Base-by-base conservation (phyloP, 805 yeast genomes). In the Suhomyces vadensis region DNA sequence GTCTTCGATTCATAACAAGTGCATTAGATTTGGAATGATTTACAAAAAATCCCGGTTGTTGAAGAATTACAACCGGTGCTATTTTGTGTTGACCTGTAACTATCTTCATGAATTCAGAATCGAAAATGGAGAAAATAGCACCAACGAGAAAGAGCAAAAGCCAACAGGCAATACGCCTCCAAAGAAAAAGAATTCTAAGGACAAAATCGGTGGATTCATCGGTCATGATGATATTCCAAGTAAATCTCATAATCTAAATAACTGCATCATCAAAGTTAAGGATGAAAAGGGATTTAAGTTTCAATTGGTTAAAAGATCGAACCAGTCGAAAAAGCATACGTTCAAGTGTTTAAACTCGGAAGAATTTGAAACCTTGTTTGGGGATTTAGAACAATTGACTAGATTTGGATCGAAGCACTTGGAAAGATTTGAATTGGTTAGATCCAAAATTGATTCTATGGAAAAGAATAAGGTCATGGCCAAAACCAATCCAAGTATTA, bases 321-420 rank as follows among this genome's bases (percentile, higher is more conserved):
- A 63, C 44, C 44, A 53, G 14, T 47, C 57, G 14, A 65, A 64
- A 23, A 69, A 65, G 52, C 53, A 55, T 38, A 65, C 72, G 1
- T 77, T 77, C 58, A 67, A 74, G 64, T 64, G 83, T 60, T 55
- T 73, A 48, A 69, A 66, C 21, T 60, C 52, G 11, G 67, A 62
- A 26, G 78, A 78, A 41, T 75, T 75, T 40, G 57, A 56, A 20
- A 71, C 70, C 50, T 83, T 88, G 88, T 62, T 68, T 26, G 73
- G 69, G 22, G 85, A 82, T 56, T 60, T 83, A 36, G 63, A 67
- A 23, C 82, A 80, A 48, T 63, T 83, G 50, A 69, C 77, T 24
- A 66, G 71, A 38, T 78, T 73, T 50, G 69, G 71, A 17, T 60
- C 64, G 42, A 56, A 63, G 27, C 77, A 79, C 35, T 57, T 67